A percentile compares a stretch with the other conserved stretches of the same genome.
These are phyloP conservation scores for Blepharisma japonicum DNA, from an alignment of 73 alveolate species.

Conservation along the genomic window DNA sequence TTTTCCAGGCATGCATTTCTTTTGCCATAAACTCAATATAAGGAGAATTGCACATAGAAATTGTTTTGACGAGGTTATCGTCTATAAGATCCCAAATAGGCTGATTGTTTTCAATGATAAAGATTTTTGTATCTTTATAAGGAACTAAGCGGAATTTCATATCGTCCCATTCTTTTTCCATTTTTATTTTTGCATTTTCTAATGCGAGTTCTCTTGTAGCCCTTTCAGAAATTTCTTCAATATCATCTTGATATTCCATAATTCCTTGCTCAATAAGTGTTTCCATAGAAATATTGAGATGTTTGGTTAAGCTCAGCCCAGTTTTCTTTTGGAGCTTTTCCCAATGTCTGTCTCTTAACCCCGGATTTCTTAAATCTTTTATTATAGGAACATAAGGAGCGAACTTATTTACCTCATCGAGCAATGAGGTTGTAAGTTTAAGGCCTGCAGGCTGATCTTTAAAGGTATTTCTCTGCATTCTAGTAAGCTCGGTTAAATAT, in stretches of 20 bases:
- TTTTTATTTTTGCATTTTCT: constrained; percentile 72
- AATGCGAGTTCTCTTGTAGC: constrained; percentile 81
- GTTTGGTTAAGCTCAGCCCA: constrained; percentile 39
- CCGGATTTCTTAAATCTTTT: constrained; percentile 64
- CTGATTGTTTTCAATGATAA: constrained; percentile 66
- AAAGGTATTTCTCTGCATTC: constrained; percentile 61
- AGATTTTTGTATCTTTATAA: constrained; percentile 72
- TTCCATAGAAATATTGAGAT: constrained; percentile 40
- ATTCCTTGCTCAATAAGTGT: constrained; percentile 57
- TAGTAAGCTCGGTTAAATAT: constrained; percentile 60
- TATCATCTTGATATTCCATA: constrained; percentile 67
- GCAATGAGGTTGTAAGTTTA: constrained; percentile 36
- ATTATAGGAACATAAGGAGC: constrained; percentile 76
- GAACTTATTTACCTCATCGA: constrained; percentile 56
- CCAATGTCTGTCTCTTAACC: constrained; percentile 74
- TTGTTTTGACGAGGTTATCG: constrained; percentile 73
- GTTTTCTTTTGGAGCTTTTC: constrained; percentile 47
- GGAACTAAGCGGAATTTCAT: constrained; percentile 65
- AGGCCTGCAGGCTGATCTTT: constrained; percentile 52
- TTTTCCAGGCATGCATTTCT: constrained; percentile 75
- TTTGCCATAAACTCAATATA: constrained; percentile 71
- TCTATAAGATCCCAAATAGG: constrained; percentile 81
- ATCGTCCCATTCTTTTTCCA: constrained; percentile 82
- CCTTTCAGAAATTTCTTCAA: constrained; percentile 67
- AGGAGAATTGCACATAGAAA: constrained; percentile 77